Evolutionary conservation across 495 filamentous ascomycete species (phyloP).

Genomic region (Aspergillus ellipticus): DNA sequence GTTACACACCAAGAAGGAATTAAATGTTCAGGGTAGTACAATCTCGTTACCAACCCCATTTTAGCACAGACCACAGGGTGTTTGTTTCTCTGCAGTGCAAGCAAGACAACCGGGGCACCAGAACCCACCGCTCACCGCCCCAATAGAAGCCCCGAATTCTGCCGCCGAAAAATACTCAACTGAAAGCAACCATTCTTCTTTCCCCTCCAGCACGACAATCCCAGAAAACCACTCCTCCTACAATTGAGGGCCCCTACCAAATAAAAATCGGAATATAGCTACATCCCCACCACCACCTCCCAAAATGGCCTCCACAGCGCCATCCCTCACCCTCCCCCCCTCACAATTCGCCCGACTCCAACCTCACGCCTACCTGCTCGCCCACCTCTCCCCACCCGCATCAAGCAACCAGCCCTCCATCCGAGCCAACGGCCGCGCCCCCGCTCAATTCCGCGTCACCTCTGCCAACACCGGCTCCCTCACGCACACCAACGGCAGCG

Average conservation of each 20-base stretch:
- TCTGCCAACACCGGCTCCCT: constrained; percentile 74
- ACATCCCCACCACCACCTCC: not conserved
- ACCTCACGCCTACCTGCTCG: constrained; percentile 83
- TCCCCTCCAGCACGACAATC: not conserved
- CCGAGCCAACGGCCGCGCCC: constrained; percentile 74
- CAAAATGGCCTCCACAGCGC: constrained; percentile 21
- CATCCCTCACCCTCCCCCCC: constrained; percentile 64
- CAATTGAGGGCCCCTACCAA: not conserved
- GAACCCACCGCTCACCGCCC: not conserved
- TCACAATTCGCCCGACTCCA: constrained; percentile 85
- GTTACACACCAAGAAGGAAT: too few relatives aligned
- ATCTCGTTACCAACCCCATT: too few relatives aligned
- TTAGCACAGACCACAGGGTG: too few relatives aligned
- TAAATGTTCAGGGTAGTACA: too few relatives aligned
- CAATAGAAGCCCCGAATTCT: not conserved
- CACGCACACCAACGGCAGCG: constrained; percentile 82
- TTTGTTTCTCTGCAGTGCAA: too few relatives aligned
- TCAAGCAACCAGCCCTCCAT: constrained; percentile 51
- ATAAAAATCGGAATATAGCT: not conserved
- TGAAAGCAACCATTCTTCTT: not conserved
- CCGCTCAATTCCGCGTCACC: constrained; percentile 63
- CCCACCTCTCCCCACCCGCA: constrained; percentile 66
- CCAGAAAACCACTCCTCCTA: not conserved
- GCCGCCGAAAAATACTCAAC: constrained; percentile 3
- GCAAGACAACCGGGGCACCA: not conserved